Base-by-base conservation (phyloP, 768 basidiomycete species). In the Mycena capillaripes region DNA sequence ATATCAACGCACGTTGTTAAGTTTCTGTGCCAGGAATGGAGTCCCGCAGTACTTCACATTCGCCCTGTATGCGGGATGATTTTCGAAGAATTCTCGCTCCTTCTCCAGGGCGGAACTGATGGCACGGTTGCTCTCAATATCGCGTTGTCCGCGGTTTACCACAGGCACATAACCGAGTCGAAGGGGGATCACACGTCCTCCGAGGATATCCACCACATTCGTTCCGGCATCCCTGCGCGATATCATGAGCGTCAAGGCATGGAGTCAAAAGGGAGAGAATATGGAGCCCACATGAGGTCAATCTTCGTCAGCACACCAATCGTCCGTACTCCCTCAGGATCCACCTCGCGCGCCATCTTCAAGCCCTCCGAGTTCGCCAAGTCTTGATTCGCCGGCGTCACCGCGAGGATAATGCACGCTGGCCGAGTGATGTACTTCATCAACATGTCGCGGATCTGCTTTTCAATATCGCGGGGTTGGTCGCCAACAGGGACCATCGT, bases 291-390 rank as follows among this genome's bases (percentile, higher is more conserved):
- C 98, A 99, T 99, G 73, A 99, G 86, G 82, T 99, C 98, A 61
- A 99, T 94, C 83, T 99, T 99, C 12, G 98, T 99, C 78, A 99
- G 84, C 19, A 99, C 97, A 88, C 98, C 98, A 75, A 99, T 98
- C n/a, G 98, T 99, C 79, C 97, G 88, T 46, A 93, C 93, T 36
- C 98, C 98, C 68, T 99, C 97, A 3, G 97, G 97, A 80, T 99
- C 98, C 29, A 98, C 97, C 78, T 98, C 96, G 72, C 98, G 88
- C 60, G 97, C 97, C 88, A 98, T 84, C 86, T 98, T 97, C 79
- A 98, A 82, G 56, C 97, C 97, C 81, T 99, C 98, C 21, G 97
- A 98, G 83, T 99, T 99, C 69, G 98, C 98, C 88, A 99, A 87
- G 86, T 99, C 98, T 55, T 91, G 93, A 81, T 99, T 99, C 75